Conservation (phyloP, 2,329 filamentous ascomycete species). For the Ustilaginoidea virens region DNA sequence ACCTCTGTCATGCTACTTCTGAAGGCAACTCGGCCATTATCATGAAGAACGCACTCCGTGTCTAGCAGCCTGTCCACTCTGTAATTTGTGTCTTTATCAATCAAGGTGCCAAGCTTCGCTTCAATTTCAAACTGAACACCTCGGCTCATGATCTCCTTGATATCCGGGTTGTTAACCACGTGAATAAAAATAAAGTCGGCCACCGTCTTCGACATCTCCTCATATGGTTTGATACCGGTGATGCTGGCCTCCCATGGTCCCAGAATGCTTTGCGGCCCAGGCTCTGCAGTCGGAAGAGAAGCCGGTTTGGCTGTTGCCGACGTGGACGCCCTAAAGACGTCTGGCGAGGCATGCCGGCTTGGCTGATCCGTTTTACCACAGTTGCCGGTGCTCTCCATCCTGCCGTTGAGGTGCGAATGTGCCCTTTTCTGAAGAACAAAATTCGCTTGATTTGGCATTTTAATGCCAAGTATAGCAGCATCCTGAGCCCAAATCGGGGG, state of each 20-base stretch:
- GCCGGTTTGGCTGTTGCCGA: slow-evolving; percentile 6
- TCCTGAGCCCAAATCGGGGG: slow-evolving; percentile 35
- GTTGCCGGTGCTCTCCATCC: slow-evolving; percentile 13
- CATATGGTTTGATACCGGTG: slow-evolving; percentile 52
- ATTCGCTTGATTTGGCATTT: slow-evolving; percentile 26
- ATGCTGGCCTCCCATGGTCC: slow-evolving; percentile 53
- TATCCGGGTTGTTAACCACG: slow-evolving; percentile 52
- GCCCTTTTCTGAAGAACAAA: slow-evolving; percentile 27
- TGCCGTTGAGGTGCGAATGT: slow-evolving; percentile 23
- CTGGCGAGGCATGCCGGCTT: slow-evolving; percentile 32
- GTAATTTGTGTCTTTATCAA: slow-evolving; percentile 55
- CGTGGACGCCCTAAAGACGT: slow-evolving; percentile 21
- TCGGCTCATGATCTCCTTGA: slow-evolving; percentile 44
- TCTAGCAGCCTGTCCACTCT: slow-evolving; percentile 52
- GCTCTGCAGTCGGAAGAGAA: slow-evolving; percentile 10
- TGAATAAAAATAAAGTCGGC: slow-evolving; percentile 67
- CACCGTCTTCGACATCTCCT: slow-evolving; percentile 60
- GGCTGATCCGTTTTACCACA: slow-evolving; percentile 16
- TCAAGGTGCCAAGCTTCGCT: slow-evolving; percentile 75
- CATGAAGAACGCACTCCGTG: slow-evolving; percentile 55
- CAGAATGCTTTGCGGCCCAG: slow-evolving; percentile 22
- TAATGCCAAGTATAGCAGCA: slow-evolving; percentile 18
- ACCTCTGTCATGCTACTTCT: slow-evolving; percentile 85
- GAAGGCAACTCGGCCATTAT: slow-evolving; percentile 50
- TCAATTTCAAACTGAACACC: slow-evolving; percentile 80